These are phyloP conservation scores for Byssochlamys sp. DNA, from an alignment of 2,329 filamentous ascomycete species.

Conservation along the genomic window DNA sequence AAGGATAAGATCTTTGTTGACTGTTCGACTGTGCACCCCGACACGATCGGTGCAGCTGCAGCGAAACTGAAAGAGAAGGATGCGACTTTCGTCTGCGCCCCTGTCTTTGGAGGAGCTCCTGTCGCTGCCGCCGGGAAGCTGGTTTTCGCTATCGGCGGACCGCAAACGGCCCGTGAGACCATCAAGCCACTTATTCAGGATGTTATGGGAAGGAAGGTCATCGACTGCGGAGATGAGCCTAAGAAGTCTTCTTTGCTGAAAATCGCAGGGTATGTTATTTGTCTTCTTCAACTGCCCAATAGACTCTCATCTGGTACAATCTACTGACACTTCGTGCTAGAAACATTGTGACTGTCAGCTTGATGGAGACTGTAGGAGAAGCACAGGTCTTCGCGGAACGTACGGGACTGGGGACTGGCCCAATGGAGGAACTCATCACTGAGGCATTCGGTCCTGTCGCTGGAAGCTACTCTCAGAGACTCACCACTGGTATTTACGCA, in stretches of 20 bases:
- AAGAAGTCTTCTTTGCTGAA: constrained; percentile 35
- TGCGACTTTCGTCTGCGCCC: constrained; percentile 31
- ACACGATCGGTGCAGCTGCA: constrained; percentile 42
- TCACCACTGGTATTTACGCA: constrained; percentile 36
- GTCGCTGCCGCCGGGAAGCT: constrained; percentile 38
- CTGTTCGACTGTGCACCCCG: constrained; percentile 75
- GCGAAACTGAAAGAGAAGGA: constrained; percentile 24
- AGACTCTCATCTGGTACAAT: neutral
- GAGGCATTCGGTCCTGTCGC: constrained; percentile 37
- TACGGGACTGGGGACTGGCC: constrained; percentile 33
- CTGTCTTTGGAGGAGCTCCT: constrained; percentile 37
- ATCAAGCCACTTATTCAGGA: constrained; percentile 35
- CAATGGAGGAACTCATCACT: constrained; percentile 35
- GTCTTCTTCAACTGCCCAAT: neutral
- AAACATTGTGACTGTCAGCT: constrained; percentile 34
- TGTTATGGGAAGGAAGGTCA: constrained; percentile 35
- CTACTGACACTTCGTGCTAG: constrained; percentile 10
- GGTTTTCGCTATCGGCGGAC: constrained; percentile 37
- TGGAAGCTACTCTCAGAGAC: constrained; percentile 34
- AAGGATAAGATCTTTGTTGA: constrained; percentile 74
- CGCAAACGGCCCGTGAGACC: constrained; percentile 19
- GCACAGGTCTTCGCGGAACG: constrained; percentile 40
- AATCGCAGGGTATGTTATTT: constrained; percentile 30
- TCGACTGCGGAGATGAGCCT: constrained; percentile 37
- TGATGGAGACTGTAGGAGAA: constrained; percentile 40